Evolutionary conservation across 1,139 yeast genomes (phyloP).

Genomic region (Taphrina wiesneri): DNA sequence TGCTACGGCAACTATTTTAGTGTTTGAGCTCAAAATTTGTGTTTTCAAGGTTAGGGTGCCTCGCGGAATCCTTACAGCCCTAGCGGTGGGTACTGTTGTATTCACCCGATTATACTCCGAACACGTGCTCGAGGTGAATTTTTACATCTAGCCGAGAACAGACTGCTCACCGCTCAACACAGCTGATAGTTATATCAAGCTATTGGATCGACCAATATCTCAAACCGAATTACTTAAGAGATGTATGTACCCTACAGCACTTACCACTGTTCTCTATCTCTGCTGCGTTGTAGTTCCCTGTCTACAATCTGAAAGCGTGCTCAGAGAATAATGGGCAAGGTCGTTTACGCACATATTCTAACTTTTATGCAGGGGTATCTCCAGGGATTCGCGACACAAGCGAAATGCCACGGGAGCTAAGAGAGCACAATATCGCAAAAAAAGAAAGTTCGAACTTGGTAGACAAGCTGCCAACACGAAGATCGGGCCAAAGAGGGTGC

Average conservation of each 20-base stretch:
- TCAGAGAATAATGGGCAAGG: background rate
- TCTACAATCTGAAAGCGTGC: background rate
- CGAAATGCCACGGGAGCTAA: constrained; percentile 99
- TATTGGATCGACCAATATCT: background rate
- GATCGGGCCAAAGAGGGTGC: constrained; percentile 96
- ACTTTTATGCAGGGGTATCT: constrained; percentile 79
- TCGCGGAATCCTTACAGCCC: no score
- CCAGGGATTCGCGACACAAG: constrained; percentile 99
- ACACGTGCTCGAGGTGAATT: background rate
- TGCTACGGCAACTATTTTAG: no score
- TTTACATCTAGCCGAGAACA: constrained; percentile 5
- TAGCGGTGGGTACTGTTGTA: no score
- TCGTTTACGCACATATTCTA: background rate
- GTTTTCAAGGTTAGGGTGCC: no score
- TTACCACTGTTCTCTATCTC: background rate
- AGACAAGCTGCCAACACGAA: constrained; percentile 99
- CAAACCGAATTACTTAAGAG: background rate
- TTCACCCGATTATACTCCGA: no score
- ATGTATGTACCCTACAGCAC: background rate
- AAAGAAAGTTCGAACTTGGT: constrained; percentile 99
- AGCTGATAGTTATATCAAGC: background rate
- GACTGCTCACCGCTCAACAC: constrained; percentile 6
- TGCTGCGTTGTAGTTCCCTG: background rate
- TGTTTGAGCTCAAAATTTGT: no score
- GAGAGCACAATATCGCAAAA: constrained; percentile 99